Evolutionary conservation across 768 basidiomycete species (phyloP), one percentile per base, ranked within the genome.

Genomic region (Inosperma sp.): DNA sequence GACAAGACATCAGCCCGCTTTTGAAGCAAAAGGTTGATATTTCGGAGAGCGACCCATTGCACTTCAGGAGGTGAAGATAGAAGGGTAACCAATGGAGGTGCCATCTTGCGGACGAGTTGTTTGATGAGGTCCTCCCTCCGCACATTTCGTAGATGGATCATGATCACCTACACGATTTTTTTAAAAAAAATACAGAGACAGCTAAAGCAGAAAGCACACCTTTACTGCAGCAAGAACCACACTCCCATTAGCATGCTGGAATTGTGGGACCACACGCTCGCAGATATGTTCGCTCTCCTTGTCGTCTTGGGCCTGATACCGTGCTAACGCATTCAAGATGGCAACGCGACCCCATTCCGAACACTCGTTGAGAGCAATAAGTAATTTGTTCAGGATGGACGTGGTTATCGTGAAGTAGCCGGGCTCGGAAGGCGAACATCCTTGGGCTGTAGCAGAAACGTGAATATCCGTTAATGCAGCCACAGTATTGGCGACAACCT

Each of bases 241-340:
- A 50, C 88, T 87, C 12, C 90, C 93, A 58, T 99, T 99, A 22
- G 83, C 88, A 62, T 99, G 96, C 67, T 99, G 96, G 69, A 98
- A 95, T 62, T 99, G 96, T 4, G 96, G 96, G 33, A 98, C 87
- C 10, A 98, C 95, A 23, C 96, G 84, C 68, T 98, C 96, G 66
- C 96, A 98, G 54, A 98, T 98, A 65, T 98, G 95, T 63, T 99
- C 96, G 64, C 89, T 89, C 72, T 99, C 96, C 68, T 91, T 89
- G 54, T 89, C 91, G 61, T 95, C 95, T 33, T 78, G 74, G 0
- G 93, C 81, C 29, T 75, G 75, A 67, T 97, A 98, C 36, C 89
- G 81, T 5, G 91, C 78, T 25, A 98, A 72, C 0, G 92, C 90
- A 52, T 86, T 88, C 46, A 98, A 70, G 30, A 99, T 83, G 1